Base-by-base conservation (phyloP, 139 green algal species). In the Chlorokybus atmophyticus region DNA sequence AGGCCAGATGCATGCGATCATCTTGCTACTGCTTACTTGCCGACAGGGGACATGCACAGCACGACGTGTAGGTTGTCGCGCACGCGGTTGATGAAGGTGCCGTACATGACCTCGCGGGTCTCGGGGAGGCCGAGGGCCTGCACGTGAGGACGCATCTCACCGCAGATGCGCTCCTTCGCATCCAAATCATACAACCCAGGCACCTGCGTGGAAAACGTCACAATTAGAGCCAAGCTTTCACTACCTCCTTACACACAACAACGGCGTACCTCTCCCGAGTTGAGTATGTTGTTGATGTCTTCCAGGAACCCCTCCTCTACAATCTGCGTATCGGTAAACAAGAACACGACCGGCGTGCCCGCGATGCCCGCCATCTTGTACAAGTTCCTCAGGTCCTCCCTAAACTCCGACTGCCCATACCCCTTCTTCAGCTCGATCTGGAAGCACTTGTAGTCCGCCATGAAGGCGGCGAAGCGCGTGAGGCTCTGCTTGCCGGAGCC, bases 241-340 rank as follows among this genome's bases (percentile, higher is more conserved):
- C 47, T 3, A 29, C 55, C 60, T 48, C 62, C 65, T 0, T 75
- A 70, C 52, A 85, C n/a, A n/a, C n/a, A n/a, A n/a, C n/a, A n/a
- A n/a, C n/a, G n/a, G n/a, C n/a, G n/a, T n/a, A n/a, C 74, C 35
- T 91, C 80, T 5, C 83, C 83, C 23, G 59, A 76, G 68, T 84
- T 87, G 40, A 93, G 78, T 54, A 91, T 47, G 56, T 77, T 82
- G 67, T 86, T 86, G 49, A 91, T 73, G 62, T 91, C 84, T 57
- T 87, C 83, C 29, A 93, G 55, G 62, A 88, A 85, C 1, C 50
- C 32, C 49, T 91, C 84, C 30, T 66, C 59, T 32, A 83, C 55
- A 38, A 88, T 82, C 58, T 88, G 78, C 29, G 66, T 85, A 73
- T 91, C 84, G 3, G 75, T 79, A 41, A 93, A 76, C 47, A 91